Base-by-base conservation (phyloP, 1,139 yeast genomes). In the Arxiozyma bovina region DNA sequence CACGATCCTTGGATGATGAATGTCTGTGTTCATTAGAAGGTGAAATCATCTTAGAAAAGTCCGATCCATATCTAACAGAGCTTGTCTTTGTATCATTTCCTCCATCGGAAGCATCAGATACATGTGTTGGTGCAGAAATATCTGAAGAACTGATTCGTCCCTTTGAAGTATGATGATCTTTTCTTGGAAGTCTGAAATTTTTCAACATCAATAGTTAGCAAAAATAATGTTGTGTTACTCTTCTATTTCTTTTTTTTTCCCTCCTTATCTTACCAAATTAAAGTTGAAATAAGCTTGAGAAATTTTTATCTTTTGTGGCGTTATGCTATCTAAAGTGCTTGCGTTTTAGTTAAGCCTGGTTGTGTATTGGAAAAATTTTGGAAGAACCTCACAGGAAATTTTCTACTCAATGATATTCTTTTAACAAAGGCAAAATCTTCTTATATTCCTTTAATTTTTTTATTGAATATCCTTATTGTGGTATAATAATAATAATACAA, bases 91-190 rank as follows among this genome's bases (percentile, higher is more conserved):
- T 56, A 45, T 61, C 62, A 18, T 59, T 59, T 7, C 55, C 55
- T 7, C 54, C 58, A 46, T 56, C 58, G 12, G 61, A 43, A 17
- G 54, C 56, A 18, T 60, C 63, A 45, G 58, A 59, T 20, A 64
- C 57, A 49, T 58, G 62, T 11, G 69, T 61, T 4, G 70, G 69
- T 1, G 65, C 59, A 23, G 70, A 66, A 21, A 67, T 67, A 50
- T 67, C 69, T 20, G 69, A 66, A 22, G 70, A 67, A 4, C 68
- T 65, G 30, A 67, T 64, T 48, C 68, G 60, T n/a, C 64, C 57
- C 48, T 61, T 64, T 3, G 66, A 56, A 17, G 60, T 56, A 27
- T 57, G 56, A 48, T 65, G 60, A 21, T 64, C 66, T 55, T 59
- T 58, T 42, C 58, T 60, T 8, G 63, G 53, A 12, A 65, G 57